Percentiles rank a stretch among this genome's conserved stretches.
These are phyloP conservation scores for Penicillium roqueforti DNA, from an alignment of 495 filamentous ascomycete species.

Conservation along the genomic window DNA sequence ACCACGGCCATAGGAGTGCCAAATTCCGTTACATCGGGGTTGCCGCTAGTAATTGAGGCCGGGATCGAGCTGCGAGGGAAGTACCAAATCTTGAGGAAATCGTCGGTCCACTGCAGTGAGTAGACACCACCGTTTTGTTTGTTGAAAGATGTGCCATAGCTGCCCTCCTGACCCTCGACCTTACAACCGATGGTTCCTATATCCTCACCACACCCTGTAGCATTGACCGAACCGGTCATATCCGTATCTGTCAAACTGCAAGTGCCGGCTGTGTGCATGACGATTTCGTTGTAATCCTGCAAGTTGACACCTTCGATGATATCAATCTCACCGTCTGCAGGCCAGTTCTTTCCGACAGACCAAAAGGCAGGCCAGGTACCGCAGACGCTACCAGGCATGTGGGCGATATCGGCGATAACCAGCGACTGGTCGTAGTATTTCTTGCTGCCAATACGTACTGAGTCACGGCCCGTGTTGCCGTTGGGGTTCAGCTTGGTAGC, in stretches of 20 bases:
- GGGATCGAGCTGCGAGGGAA: conserved; percentile 63
- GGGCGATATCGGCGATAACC: conserved; percentile 67
- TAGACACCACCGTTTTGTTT: conserved; percentile 68
- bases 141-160: conserved; percentile 73
- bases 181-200: conserved; percentile 46
- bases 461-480: conserved; percentile 54
- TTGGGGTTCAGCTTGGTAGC: conserved; percentile 29
- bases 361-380: conserved; percentile 77
- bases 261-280: conserved; percentile 68
- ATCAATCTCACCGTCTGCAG: conserved; percentile 78
- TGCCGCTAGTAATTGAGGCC: conserved; percentile 49
- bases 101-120: conserved; percentile 67
- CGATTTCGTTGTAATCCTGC: conserved; percentile 59
- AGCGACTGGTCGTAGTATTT: conserved; percentile 64
- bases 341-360: conserved; percentile 75
- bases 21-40: conserved; percentile 60
- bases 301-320: conserved; percentile 85
- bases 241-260: conserved; percentile 55
- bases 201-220: conserved; percentile 53
- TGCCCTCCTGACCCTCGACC: conserved; percentile 48
- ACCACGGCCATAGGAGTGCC: conserved; percentile 63
- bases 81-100: conserved; percentile 71
- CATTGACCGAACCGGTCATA: conserved; percentile 45
- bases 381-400: conserved; percentile 69
- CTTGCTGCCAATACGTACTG: conserved; percentile 65